A percentile compares a stretch with the other conserved stretches of the same genome.
These are phyloP conservation scores for Perilla frutescens DNA, from an alignment of 257 asterid genomes.

Conservation along the genomic window DNA sequence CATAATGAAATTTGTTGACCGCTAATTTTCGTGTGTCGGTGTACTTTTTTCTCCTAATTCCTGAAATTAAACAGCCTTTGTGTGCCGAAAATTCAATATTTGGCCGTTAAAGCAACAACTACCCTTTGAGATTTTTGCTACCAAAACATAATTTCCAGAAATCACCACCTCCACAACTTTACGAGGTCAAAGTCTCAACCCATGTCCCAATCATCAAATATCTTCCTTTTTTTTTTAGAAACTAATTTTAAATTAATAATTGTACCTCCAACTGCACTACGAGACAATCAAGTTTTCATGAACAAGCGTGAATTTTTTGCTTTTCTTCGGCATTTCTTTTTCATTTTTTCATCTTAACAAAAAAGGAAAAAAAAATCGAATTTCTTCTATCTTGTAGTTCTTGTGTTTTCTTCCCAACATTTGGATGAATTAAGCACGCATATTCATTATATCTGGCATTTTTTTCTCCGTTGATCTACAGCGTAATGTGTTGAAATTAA, in stretches of 20 bases:
- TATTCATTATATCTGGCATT: background rate
- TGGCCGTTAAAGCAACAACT: conserved; percentile 36
- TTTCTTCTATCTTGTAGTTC: background rate
- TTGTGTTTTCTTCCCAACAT: background rate
- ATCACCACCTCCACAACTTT: conserved; percentile 33
- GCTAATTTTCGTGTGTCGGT: conserved; percentile 7
- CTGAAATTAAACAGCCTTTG: background rate
- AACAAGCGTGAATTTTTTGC: background rate
- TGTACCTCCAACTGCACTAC: conserved; percentile 23
- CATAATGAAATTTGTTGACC: conserved; percentile 3
- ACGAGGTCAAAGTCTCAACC: conserved; percentile 19
- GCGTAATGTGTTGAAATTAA: background rate
- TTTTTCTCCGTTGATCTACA: background rate
- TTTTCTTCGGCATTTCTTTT: background rate
- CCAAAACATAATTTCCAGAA: background rate
- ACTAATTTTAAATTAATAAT: conserved; percentile 15
- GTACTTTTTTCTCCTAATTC: conserved; percentile 17
- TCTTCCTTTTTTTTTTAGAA: background rate
- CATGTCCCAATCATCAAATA: conserved; percentile 34
- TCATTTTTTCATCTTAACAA: background rate
- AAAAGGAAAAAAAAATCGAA: background rate
- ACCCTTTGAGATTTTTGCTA: conserved; percentile 26
- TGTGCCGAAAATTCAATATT: conserved; percentile 18
- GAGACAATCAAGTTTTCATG: conserved; percentile 17
- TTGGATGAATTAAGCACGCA: background rate